Percentiles rank a stretch among this genome's conserved stretches.
These are phyloP conservation scores for Geosmithia morbida DNA, from an alignment of 2,329 filamentous ascomycete species.

Conservation along the genomic window DNA sequence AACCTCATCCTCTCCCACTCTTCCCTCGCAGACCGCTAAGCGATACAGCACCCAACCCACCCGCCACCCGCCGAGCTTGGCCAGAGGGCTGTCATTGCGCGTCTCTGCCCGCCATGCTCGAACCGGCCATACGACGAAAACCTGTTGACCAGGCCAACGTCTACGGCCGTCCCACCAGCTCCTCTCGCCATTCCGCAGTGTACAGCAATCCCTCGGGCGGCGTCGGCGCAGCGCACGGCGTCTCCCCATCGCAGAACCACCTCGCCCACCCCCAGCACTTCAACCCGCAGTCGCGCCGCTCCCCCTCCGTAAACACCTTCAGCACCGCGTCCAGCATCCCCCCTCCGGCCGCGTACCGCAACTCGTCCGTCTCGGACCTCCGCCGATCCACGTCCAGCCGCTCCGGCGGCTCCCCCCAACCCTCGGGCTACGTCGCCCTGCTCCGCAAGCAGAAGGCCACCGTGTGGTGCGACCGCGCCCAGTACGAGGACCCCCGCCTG, in stretches of 20 bases:
- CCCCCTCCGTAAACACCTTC: constrained; percentile 53
- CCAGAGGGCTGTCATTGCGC: not conserved
- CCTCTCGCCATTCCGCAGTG: constrained; percentile 41
- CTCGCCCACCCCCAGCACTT: constrained; percentile 13
- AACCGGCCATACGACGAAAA: constrained; percentile 2
- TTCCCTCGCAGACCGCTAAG: no score
- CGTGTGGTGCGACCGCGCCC: constrained; percentile 92
- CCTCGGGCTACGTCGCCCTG: constrained; percentile 83
- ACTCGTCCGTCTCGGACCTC: constrained; percentile 40
- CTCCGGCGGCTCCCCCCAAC: constrained; percentile 42
- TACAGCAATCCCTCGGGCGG: not conserved
- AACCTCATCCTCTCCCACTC: no score
- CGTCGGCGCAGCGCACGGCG: constrained; percentile 8
- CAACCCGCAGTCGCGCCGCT: constrained; percentile 30
- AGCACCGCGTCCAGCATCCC: constrained; percentile 58
- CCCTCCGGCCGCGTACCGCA: constrained; percentile 42
- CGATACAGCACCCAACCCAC: no score
- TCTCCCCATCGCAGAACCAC: constrained; percentile 12
- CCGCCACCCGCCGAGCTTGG: no score
- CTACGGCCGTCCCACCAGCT: constrained; percentile 39
- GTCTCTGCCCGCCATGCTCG: constrained; percentile 2
- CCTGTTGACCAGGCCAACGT: constrained; percentile 11
- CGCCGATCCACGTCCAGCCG: constrained; percentile 72
- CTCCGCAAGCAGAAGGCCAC: constrained; percentile 95
- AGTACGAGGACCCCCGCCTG: constrained; percentile 78